Evolutionary conservation across 371 early-diverging fungal species (phyloP), one percentile per base, ranked within the genome.

Genomic region (Mucor mucedo): DNA sequence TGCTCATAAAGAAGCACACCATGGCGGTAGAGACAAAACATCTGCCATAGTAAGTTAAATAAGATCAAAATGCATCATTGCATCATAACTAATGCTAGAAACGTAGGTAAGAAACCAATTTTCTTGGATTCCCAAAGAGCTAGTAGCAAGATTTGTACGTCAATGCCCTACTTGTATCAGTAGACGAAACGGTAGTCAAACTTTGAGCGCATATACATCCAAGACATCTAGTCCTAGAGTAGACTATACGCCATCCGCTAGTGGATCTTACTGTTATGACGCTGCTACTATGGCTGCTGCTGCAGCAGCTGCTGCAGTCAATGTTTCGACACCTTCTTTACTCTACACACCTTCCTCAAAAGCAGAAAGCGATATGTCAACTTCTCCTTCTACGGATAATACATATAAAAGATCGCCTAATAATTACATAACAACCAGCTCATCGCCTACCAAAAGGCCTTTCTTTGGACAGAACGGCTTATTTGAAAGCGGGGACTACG

Each of bases 51-150:
- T 73, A 69, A 50, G 55, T 57, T 48, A 13, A 16, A 33, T 7
- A 30, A 13, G 16, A 14, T 21, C 3, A 4, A 14, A 4, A 14
- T 50, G 14, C 16, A 14, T 39, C 13, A 27, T 16, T 49, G 28
- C 14, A 45, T 47, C 47, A 47, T 47, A 45, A 47, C 21, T 47
- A n/a, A 47, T 21, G 8, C 47, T 47, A 21, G 1, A 42, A 10
- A 42, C n/a, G n/a, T 63, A 85, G 84, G 84, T 85, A 1, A 75
- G 84, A 33, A 77, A 70, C 39, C 72, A 72, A 48, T 85, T 75
- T 63, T 85, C 85, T 6, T 85, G 85, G 85, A 82, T 85, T 7
- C 85, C 85, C 5, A 85, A 85, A 65, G 85, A 85, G 53, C 63
- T 85, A n/a, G 77, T 85, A 52, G 85, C 84, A 8, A 78, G 84